Percentiles rank a stretch among this genome's conserved stretches.
Evolutionary conservation across 75 land plant genomes (phyloP).

Genomic region (Selaginella tamariscina): DNA sequence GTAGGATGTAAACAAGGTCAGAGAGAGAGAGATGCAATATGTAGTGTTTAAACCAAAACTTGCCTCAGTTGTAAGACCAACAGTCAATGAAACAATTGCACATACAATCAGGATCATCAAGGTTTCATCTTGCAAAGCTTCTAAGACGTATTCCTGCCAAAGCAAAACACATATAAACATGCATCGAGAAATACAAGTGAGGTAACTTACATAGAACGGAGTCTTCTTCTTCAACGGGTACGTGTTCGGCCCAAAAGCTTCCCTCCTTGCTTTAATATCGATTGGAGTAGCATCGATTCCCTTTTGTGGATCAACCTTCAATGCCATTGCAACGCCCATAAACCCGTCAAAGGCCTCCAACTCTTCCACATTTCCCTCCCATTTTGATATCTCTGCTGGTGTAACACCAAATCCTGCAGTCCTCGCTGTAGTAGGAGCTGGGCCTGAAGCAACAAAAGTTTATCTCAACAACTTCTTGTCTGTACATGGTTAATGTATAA

Average conservation of each 20-base stretch:
- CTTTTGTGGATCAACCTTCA: conserved; percentile 26
- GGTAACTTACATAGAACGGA: conserved; percentile 18
- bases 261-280: conserved; percentile 17
- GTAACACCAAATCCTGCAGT: conserved; percentile 19
- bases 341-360: conserved; percentile 19
- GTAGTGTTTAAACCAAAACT: neutral
- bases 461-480: neutral
- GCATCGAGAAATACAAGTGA: neutral
- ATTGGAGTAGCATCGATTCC: conserved; percentile 27
- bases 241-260: conserved; percentile 28
- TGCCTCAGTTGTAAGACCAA: conserved; percentile 22
- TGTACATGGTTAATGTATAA: neutral
- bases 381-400: conserved; percentile 22
- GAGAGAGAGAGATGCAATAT: neutral
- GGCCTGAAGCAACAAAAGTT: neutral
- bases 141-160: neutral
- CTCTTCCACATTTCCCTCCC: conserved; percentile 18
- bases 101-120: conserved; percentile 44
- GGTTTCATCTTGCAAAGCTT: conserved; percentile 39
- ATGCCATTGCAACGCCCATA: conserved; percentile 15
- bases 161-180: neutral
- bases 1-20: neutral
- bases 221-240: conserved; percentile 23
- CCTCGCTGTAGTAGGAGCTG: neutral
- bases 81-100: conserved; percentile 39